phyloP scores from a whole-genome alignment of 164 flowering plant genomes.

The Nelumbo lutea region DNA sequence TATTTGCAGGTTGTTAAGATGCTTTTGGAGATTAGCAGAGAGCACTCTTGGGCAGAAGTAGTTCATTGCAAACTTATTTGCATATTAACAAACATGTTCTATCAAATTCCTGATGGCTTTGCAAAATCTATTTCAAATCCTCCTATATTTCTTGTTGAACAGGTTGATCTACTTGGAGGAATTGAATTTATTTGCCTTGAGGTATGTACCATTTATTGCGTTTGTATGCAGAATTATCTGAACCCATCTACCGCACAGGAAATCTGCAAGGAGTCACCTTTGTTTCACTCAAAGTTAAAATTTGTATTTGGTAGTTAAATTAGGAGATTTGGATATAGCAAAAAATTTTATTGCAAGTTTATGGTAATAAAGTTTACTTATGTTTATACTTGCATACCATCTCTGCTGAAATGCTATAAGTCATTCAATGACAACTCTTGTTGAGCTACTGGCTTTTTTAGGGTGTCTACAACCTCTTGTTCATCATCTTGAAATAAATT shows the following conservation, averaged over 20 bases:
- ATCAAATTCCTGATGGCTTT: constrained; percentile 50
- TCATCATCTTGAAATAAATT: no score
- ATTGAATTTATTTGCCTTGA: constrained; percentile 78
- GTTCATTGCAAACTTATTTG: constrained; percentile 86
- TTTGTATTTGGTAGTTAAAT: no score
- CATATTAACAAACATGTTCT: constrained; percentile 89
- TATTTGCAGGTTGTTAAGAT: constrained; percentile 67
- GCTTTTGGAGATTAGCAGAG: constrained; percentile 66
- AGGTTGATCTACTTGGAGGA: constrained; percentile 88
- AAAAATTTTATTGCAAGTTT: no score
- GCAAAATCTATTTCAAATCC: constrained; percentile 25
- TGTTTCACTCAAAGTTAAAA: not conserved
- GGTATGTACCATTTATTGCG: constrained; percentile 41
- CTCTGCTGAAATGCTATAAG: no score
- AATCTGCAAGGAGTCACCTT: not conserved
- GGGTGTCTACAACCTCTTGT: no score
- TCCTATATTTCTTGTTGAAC: constrained; percentile 57
- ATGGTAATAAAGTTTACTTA: no score
- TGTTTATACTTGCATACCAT: no score
- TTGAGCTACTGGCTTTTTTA: no score
- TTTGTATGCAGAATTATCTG: not conserved
- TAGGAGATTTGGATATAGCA: no score
- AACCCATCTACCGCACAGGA: not conserved
- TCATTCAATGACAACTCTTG: no score
- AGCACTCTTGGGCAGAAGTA: constrained; percentile 88